A percentile compares a stretch with the other conserved stretches of the same genome.
Conservation (phyloP, 139 green algal genomes). For the Tetratostichococcus sp. region DNA sequence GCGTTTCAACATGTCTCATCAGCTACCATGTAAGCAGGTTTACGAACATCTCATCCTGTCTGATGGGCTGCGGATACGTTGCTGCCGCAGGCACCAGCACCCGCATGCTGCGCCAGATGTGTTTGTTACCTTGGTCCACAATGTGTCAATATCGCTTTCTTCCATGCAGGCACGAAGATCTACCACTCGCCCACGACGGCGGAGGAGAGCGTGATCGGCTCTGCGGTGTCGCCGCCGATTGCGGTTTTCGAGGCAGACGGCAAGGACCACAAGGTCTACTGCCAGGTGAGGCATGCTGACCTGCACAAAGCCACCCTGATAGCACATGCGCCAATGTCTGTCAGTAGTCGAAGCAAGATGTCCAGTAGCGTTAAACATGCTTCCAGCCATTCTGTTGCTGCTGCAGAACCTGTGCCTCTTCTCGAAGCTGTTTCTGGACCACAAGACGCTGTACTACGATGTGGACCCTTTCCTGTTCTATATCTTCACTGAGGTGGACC, state of each 20-base stretch:
- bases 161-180: conserved; percentile 72
- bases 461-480: conserved; percentile 99
- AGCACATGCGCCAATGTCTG: no score
- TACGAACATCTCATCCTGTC: neutral
- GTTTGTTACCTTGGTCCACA: neutral
- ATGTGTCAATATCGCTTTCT: no score
- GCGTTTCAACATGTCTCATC: neutral
- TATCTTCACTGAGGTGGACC: conserved; percentile 93
- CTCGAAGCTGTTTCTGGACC: conserved; percentile 99
- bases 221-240: conserved; percentile 24
- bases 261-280: conserved; percentile 71
- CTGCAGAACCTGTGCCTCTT: conserved; percentile 96
- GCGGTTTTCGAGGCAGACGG: conserved; percentile 81
- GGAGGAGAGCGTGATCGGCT: conserved; percentile 3
- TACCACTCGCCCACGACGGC: conserved; percentile 47
- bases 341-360: no score
- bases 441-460: conserved; percentile 99
- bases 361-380: no score
- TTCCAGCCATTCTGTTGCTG: no score
- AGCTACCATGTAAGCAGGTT: no score
- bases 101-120: no score
- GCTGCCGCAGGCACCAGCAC: no score
- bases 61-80: no score
- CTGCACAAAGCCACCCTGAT: no score
- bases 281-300: no score